Base-by-base conservation (phyloP, 2,329 filamentous ascomycete species). In the Botrytis cinerea region DNA sequence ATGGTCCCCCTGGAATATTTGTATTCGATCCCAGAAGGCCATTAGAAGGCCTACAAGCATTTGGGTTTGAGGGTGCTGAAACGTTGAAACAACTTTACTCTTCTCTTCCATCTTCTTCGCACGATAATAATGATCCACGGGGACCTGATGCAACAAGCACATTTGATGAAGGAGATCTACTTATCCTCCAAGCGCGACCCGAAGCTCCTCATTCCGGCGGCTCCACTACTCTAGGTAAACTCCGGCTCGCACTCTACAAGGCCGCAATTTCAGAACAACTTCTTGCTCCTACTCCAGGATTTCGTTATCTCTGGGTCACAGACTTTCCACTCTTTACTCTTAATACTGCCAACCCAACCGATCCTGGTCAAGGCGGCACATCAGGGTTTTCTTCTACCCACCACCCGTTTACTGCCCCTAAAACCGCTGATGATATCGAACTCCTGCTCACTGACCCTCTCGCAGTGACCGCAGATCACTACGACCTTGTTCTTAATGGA, bases 401-500 rank as follows among this genome's bases (percentile, higher is more conserved):
- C 80, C 96, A 99, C 81, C 96, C 96, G 0, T 99, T 99, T 83
- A 99, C 96, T 0, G 93, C 96, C 0, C 96, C 96, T 0, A 89
- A 93, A 51, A 89, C 89, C 0, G 82, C 87, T 0, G 84, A 85
- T 7, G 95, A 98, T 80, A 87, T 97, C 25, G 91, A 94, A 57
- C 83, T 93, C 0, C 88, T 98, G 1, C 85, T 90, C 54, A 90
- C 86, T 0, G 86, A 94, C 59, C 95, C 96, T 0, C 85, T 94
- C 0, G 83, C 86, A 64, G 94, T 90, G 1, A 89, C 87, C 77
- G 97, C 92, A 5, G 95, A 97, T 78, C 95, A 97, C 81, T 99
- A 98, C 83, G 96, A 99, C 79, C 89, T 99, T 22, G 95, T 99
- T 0, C 89, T 98, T 78, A 99, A 99, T 81, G 96, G 96, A 6